Evolutionary conservation across 2,329 filamentous ascomycete genomes (phyloP), one percentile per base, ranked within the genome.

Genomic region (Apiospora phragmitis): DNA sequence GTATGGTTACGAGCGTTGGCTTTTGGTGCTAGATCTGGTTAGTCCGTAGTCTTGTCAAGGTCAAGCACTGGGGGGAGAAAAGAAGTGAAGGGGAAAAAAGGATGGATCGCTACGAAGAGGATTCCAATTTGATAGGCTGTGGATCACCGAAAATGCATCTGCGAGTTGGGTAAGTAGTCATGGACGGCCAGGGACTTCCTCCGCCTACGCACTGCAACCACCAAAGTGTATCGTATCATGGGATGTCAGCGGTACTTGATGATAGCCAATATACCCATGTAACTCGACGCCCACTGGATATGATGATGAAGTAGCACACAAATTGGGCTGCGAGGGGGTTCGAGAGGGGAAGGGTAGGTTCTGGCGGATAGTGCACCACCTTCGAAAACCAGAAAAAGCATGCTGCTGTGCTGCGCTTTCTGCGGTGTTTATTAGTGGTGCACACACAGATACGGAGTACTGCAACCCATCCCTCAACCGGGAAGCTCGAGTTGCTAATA

Each of bases 61-160:
- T n/a, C 21, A 8, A 59, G 16, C 26, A 59, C 21, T 18, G 7
- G 29, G 29, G 38, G 38, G 8, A 11, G 4, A 41, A 43, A 16
- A 43, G 8, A 35, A 21, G 51, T 6, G 16, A 21, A 26, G 47
- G 47, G 21, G 45, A 21, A 38, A 62, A 62, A 62, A n/a, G 32
- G 24, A 62, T 62, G 55, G 55, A 38, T 62, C 55, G 32, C 32
- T 4, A n/a, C 21, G 32, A 62, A 62, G 18, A 62, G 47, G n/a
- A 38, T 38, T 62, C 55, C 55, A 62, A 62, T 38, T 24, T 62
- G 55, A 62, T 62, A 62, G 55, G 55, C 32, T 38, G 55, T 38
- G 55, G 32, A 62, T 62, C 55, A n/a, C 55, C 21, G 32, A 62
- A 38, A 35, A 35, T 62, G 32, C 55, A 38, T n/a, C 7, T 62